These are phyloP conservation scores for Pseudocercospora pini-densiflorae DNA, from an alignment of 2,329 filamentous ascomycete species.

Conservation along the genomic window DNA sequence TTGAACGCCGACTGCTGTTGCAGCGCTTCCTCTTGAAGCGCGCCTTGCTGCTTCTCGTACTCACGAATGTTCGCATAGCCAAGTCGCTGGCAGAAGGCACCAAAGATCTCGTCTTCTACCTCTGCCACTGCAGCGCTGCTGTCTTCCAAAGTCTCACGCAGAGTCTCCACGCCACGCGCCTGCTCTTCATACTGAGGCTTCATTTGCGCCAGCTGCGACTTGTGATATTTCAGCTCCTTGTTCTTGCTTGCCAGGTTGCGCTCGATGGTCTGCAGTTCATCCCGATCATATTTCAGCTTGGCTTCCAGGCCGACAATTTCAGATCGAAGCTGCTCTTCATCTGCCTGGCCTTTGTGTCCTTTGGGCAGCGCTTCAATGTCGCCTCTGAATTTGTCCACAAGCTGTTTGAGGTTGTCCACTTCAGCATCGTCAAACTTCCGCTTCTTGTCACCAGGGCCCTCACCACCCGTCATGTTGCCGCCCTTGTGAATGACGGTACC, in stretches of 20 bases:
- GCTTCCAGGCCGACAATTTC: constrained; percentile 82
- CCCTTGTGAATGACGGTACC: constrained; percentile 98
- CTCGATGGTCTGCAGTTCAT: constrained; percentile 77
- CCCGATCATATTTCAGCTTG: constrained; percentile 70
- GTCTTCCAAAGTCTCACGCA: constrained; percentile 60
- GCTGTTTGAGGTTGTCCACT: constrained; percentile 78
- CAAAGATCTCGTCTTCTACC: constrained; percentile 88
- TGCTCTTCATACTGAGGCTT: constrained; percentile 79
- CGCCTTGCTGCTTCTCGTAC: constrained; percentile 92
- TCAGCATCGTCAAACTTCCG: constrained; percentile 84
- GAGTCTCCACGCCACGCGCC: constrained; percentile 66
- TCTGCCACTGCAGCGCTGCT: constrained; percentile 70
- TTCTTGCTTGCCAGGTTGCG: constrained; percentile 85
- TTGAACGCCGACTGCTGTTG: constrained; percentile 87
- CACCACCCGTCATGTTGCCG: constrained; percentile 94
- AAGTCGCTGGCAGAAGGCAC: constrained; percentile 80
- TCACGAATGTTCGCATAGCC: constrained; percentile 89
- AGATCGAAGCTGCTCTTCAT: constrained; percentile 80
- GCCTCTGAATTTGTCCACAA: constrained; percentile 74
- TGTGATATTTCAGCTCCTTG: constrained; percentile 75
- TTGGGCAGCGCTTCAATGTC: constrained; percentile 82
- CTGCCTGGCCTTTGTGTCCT: constrained; percentile 72
- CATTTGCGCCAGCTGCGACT: constrained; percentile 74
- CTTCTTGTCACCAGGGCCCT: constrained; percentile 74
- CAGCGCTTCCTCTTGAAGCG: constrained; percentile 84